Evolutionary conservation across 805 yeast genomes (phyloP).

Genomic region (Candida sphagnicola): DNA sequence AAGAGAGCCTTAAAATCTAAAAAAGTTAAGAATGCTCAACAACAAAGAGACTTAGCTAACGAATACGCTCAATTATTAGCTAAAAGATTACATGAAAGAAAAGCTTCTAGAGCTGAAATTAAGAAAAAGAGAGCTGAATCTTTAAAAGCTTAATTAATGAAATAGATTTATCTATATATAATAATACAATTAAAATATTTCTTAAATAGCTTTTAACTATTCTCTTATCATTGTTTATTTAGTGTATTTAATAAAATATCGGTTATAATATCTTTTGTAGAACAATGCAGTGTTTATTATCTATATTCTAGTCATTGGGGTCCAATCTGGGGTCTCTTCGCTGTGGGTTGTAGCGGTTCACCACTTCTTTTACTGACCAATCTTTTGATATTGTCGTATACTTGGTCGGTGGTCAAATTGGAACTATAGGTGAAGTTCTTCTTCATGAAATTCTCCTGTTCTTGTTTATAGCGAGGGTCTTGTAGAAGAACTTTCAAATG

Average conservation of each 20-base stretch:
- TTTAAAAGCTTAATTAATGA: constrained; percentile 67
- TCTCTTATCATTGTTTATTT: constrained; percentile 10
- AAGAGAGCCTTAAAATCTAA: constrained; percentile 93
- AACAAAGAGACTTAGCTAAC: constrained; percentile 99
- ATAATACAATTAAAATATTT: not conserved
- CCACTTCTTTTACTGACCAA: constrained; percentile 29
- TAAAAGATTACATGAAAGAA: constrained; percentile 96
- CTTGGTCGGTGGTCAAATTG: constrained; percentile 54
- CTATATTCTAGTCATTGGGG: constrained; percentile 5
- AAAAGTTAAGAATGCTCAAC: constrained; percentile 96
- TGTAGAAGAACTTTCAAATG: constrained; percentile 68
- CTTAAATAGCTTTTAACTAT: not conserved
- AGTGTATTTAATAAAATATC: constrained; percentile 21
- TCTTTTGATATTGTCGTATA: constrained; percentile 56
- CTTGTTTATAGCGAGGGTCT: constrained; percentile 75
- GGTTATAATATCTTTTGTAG: constrained; percentile 5
- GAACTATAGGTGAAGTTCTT: constrained; percentile 48
- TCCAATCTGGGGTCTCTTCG: constrained; percentile 11
- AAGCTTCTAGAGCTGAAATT: constrained; percentile 97
- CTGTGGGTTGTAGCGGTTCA: not conserved
- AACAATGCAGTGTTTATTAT: not conserved
- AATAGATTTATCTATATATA: constrained; percentile 4
- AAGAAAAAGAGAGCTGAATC: constrained; percentile 99
- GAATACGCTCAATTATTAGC: constrained; percentile 99
- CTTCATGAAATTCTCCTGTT: constrained; percentile 56